Conservation (phyloP, 305 asterid genomes). For the Nicotiana rustica region DNA sequence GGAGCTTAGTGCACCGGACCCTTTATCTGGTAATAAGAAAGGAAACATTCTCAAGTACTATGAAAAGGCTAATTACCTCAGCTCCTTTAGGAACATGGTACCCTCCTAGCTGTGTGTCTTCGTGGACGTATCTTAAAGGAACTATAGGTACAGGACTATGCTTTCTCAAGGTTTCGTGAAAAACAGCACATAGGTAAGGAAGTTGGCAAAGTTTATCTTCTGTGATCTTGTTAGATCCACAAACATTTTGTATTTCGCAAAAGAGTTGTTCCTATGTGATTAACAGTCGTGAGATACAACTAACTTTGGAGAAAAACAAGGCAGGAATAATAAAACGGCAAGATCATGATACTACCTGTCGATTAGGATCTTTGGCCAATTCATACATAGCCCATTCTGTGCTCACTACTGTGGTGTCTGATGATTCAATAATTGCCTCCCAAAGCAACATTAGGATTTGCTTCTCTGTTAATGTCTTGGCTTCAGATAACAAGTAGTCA, state of each 20-base stretch:
- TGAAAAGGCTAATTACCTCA: slow-evolving; percentile 59
- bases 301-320: neutral
- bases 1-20: no score
- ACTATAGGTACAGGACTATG: slow-evolving; percentile 81
- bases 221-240: slow-evolving; percentile 59
- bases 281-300: slow-evolving; percentile 6
- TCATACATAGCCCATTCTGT: slow-evolving; percentile 97
- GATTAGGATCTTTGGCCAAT: slow-evolving; percentile 71
- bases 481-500: slow-evolving; percentile 72
- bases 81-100: slow-evolving; percentile 70
- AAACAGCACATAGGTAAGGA: slow-evolving; percentile 77
- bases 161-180: slow-evolving; percentile 82
- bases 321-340: neutral
- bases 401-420: slow-evolving; percentile 78
- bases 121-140: slow-evolving; percentile 78
- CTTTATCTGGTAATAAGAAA: no score
- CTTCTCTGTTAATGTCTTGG: slow-evolving; percentile 60
- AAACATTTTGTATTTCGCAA: slow-evolving; percentile 59
- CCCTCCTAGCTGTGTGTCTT: slow-evolving; percentile 84
- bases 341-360: slow-evolving; percentile 58
- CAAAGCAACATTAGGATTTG: slow-evolving; percentile 76
- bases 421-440: slow-evolving; percentile 86
- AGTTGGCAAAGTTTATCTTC: slow-evolving; percentile 77
- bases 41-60: no score
- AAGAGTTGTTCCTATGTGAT: slow-evolving; percentile 57